Base-by-base conservation (phyloP, 1,139 yeast genomes). In the Wickerhamomyces sp. region DNA sequence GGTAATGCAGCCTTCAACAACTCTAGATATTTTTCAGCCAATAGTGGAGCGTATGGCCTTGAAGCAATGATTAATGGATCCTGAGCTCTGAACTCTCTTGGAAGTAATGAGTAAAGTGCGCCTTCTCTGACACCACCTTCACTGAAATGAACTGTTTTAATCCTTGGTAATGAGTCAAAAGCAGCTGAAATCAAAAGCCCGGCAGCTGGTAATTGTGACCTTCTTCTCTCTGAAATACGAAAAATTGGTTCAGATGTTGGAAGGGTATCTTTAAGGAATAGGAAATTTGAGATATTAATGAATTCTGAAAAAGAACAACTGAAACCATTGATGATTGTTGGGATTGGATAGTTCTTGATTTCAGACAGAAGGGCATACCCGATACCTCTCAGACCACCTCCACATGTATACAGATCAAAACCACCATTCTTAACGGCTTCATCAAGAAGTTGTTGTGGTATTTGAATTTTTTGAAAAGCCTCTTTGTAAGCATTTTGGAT, bases 91-190 rank as follows among this genome's bases (percentile, higher is more conserved):
- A 77, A 64, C 24, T 65, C 66, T 16, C 66, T 59, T 14, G 83
- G 75, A 24, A 79, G 59, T 47, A 70, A 69, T 11, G 80, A 74
- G 51, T 74, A 80, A 26, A 80, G 49, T 2, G 77, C 76, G 38
- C 87, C 87, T 58, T 80, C 87, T 44, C 87, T 66, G 16, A 79
- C 78, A 38, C 85, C 85, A 41, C 85, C 86, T 51, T 79, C 85
- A 38, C 78, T 70, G 52, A 79, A 79, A 44, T 77, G 72, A 19
- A 79, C 69, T 4, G 78, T 71, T 42, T 73, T 72, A 27, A 78
- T 64, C 25, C 60, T 62, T n/a, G 85, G 84, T 27, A 76, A 54
- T 1, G 76, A 67, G 42, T 70, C 73, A 43, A 75, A 64, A 1
- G 78, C 75, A 1, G 82, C 81, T 19, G 75, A 64, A 40, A 77